Conservation (phyloP, 129 eudicot species). For the Helianthus tuberosus region DNA sequence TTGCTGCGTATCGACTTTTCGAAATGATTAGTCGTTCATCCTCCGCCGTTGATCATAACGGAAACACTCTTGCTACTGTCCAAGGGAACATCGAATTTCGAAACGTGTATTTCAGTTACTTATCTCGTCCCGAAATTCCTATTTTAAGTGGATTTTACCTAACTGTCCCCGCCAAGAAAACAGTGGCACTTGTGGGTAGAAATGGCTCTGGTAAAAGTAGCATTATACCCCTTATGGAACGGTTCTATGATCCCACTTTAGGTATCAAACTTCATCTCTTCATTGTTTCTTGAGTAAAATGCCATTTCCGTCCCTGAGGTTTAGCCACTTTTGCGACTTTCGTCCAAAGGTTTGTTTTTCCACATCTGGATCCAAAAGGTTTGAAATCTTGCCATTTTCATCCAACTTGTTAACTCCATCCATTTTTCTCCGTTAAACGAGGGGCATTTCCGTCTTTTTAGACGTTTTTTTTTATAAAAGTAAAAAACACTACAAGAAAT, state of each 20-base stretch:
- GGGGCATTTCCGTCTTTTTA: too few species aligned
- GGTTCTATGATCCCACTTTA: constrained; percentile 96
- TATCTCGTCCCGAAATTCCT: constrained; percentile 96
- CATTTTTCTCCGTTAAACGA: too few species aligned
- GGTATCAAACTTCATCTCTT: constrained; percentile 45
- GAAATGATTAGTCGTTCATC: constrained; percentile 98
- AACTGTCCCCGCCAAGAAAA: constrained; percentile 90
- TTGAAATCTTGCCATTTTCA: too few species aligned
- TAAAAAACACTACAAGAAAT: too few species aligned
- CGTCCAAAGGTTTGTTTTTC: too few species aligned
- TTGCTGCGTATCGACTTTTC: constrained; percentile 93
- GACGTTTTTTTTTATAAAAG: too few species aligned
- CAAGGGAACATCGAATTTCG: constrained; percentile 95
- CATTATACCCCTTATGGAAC: constrained; percentile 94
- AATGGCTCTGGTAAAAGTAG: constrained; percentile 99
- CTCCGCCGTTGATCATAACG: constrained; percentile 76
- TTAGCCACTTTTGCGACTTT: too few species aligned
- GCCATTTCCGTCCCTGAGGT: too few species aligned
- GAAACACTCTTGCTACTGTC: constrained; percentile 63
- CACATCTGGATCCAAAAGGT: too few species aligned
- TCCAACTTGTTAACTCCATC: too few species aligned
- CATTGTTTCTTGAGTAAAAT: too few species aligned
- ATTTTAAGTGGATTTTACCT: constrained; percentile 95
- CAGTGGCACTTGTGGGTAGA: constrained; percentile 98
- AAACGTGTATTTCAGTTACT: constrained; percentile 91